Percentiles rank a stretch among this genome's conserved stretches.
Evolutionary conservation across 148 eudicot species (phyloP).

Genomic region (Diospyros lotus): DNA sequence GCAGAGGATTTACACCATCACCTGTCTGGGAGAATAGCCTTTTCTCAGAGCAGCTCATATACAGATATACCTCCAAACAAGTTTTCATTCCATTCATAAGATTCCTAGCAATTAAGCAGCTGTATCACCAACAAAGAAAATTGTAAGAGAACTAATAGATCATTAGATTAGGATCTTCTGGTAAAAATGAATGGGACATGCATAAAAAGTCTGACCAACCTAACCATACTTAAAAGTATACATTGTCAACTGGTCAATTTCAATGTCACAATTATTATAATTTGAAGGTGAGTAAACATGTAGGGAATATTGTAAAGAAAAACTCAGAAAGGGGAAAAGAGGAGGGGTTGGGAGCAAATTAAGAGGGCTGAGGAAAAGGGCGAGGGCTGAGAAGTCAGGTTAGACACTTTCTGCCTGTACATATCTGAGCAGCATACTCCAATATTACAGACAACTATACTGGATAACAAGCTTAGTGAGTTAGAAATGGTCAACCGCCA

Average conservation of each 20-base stretch:
- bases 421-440: neutral
- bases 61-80: slow-evolving; percentile 67
- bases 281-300: neutral
- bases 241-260: neutral
- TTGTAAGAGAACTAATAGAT: slow-evolving; percentile 5
- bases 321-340: no score
- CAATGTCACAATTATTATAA: neutral
- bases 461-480: slow-evolving; percentile 2
- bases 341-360: no score
- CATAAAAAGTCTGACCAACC: neutral
- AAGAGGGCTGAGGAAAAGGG: no score
- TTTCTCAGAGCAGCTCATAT: slow-evolving; percentile 64
- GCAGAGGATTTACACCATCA: slow-evolving; percentile 35
- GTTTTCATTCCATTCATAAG: slow-evolving; percentile 82
- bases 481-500: no score
- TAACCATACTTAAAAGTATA: neutral
- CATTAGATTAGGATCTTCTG: neutral
- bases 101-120: slow-evolving; percentile 95
- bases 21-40: slow-evolving; percentile 44
- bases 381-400: no score
- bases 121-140: slow-evolving; percentile 24
- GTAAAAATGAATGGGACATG: neutral
- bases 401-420: neutral
- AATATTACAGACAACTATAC: neutral
- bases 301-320: neutral